Percentiles rank a stretch among this genome's conserved stretches.
phyloP scores from a whole-genome alignment of 2,329 filamentous ascomycete genomes.

The Colletotrichum endophyticum region DNA sequence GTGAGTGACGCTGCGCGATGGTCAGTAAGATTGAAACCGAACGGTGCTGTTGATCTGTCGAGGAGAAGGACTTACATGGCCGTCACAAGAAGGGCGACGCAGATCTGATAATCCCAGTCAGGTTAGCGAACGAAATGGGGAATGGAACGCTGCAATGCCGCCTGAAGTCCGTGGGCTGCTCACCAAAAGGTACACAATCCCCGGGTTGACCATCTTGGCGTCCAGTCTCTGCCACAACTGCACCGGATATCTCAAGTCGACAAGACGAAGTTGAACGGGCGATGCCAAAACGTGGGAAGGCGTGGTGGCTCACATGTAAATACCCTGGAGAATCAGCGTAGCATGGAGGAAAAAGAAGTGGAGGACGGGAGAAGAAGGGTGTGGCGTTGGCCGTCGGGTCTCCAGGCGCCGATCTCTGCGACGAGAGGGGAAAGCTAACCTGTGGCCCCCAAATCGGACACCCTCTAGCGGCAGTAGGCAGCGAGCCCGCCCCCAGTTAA shows the following conservation, averaged over 20 bases:
- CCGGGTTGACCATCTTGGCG: slow-evolving; percentile 30
- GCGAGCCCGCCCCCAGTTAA: neutral
- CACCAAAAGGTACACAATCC: slow-evolving; percentile 35
- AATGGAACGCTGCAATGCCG: neutral
- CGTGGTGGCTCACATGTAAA: neutral
- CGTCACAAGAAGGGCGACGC: slow-evolving; percentile 31
- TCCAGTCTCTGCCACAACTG: neutral
- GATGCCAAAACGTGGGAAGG: neutral
- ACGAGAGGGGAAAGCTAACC: neutral
- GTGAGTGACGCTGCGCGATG: slow-evolving; percentile 39
- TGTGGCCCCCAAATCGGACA: neutral
- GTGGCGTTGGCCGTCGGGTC: slow-evolving; percentile 7
- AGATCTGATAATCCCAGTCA: slow-evolving; percentile 26
- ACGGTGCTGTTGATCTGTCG: neutral
- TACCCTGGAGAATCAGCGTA: neutral
- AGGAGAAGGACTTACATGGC: slow-evolving; percentile 30
- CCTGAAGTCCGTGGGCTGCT: neutral
- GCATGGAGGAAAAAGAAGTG: neutral
- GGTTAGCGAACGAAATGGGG: neutral
- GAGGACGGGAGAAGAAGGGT: slow-evolving; percentile 3
- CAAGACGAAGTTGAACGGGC: neutral
- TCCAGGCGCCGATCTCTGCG: slow-evolving; percentile 7
- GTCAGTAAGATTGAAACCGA: neutral
- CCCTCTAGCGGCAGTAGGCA: neutral
- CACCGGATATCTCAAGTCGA: neutral